Conservation (phyloP, 2,329 filamentous ascomycete genomes). For the Penicillium glabrum region DNA sequence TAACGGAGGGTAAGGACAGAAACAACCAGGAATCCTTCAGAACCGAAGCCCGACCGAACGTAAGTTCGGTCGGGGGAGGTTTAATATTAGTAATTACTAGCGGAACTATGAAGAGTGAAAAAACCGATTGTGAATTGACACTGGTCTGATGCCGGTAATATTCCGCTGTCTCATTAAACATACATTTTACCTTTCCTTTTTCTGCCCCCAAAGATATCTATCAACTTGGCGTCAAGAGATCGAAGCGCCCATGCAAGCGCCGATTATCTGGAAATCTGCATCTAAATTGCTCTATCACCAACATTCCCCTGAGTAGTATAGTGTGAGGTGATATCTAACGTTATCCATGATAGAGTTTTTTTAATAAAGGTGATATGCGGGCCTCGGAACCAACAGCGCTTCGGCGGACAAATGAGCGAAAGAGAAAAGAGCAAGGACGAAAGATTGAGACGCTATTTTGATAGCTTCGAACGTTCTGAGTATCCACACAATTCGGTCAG, state of each 20-base stretch:
- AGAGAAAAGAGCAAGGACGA: neutral
- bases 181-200: neutral
- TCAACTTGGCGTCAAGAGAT: neutral
- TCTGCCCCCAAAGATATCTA: neutral
- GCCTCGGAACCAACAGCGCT: neutral
- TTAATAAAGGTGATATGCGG: neutral
- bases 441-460: slow-evolving; percentile 19
- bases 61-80: neutral
- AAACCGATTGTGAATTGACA: neutral
- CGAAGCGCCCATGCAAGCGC: neutral
- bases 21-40: neutral
- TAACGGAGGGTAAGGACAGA: no score
- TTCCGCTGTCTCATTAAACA: no score
- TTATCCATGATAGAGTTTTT: neutral
- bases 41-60: neutral
- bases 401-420: neutral
- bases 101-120: neutral
- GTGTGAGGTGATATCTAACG: no score
- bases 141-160: neutral
- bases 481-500: slow-evolving; percentile 23
- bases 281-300: neutral
- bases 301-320: neutral
- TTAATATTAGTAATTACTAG: neutral
- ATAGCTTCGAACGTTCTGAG: slow-evolving; percentile 16
- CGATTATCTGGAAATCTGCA: neutral